These are phyloP conservation scores for Cucurbita moschata DNA, from an alignment of 306 rosid species.

Conservation along the genomic window DNA sequence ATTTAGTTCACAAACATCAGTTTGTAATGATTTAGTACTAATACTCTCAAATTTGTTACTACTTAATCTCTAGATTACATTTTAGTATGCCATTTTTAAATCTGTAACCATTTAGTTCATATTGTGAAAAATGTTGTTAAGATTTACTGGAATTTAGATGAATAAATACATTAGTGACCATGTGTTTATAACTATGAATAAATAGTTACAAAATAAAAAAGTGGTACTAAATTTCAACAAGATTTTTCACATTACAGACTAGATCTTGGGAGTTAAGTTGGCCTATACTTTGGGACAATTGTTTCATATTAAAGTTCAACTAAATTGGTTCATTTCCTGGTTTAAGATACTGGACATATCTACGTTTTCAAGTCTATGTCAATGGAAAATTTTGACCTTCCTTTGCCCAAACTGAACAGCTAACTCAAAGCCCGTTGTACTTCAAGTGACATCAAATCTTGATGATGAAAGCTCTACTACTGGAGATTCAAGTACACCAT, in stretches of 20 bases:
- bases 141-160: background rate
- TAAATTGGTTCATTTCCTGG: background rate
- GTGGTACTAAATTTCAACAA: no score
- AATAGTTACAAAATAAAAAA: no score
- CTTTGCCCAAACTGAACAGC: conserved; percentile 8
- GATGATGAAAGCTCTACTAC: conserved; percentile 18
- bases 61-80: background rate
- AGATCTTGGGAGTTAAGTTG: no score
- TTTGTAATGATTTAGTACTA: background rate
- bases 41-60: background rate
- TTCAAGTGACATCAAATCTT: conserved; percentile 20
- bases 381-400: background rate
- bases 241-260: no score
- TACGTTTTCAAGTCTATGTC: background rate
- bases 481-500: conserved; percentile 13
- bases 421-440: conserved; percentile 17
- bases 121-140: background rate
- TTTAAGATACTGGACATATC: background rate
- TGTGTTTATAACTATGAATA: no score
- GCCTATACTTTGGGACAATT: no score
- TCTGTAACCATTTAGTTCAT: background rate
- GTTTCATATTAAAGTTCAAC: background rate
- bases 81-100: background rate
- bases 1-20: no score
- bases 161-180: no score